Base-by-base conservation (phyloP, 345 rosid genomes). In the Eucalyptus cloeziana region DNA sequence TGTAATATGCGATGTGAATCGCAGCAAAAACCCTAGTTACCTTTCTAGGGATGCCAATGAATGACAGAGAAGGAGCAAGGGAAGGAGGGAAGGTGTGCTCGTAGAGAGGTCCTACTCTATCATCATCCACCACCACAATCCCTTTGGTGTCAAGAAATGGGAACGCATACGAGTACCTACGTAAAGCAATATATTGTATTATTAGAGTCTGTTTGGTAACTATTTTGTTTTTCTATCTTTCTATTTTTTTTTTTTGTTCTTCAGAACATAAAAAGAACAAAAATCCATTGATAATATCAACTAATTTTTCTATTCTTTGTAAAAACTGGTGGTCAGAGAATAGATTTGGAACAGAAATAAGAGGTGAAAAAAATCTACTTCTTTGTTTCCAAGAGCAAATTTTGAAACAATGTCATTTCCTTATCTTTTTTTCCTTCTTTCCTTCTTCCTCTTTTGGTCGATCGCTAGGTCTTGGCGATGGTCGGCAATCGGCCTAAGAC, bases 101-200 rank as follows among this genome's bases (percentile, higher is more conserved):
- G 86, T 92, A 97, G 91, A 96, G 91, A 45, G 98, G 99, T 5
- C 98, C 99, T 90, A 96, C 99, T 91, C 99, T 93, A 91, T 95
- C 96, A 92, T 96, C 99, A 91, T 95, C 99, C 24, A 96, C 95
- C 89, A 33, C 92, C 58, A 97, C 92, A 86, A 91, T 95, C 88
- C 99, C 99, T 96, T 96, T 95, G 90, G 95, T 95, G 96, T 97
- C 99, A 95, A 97, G 99, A 92, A 96, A 97, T 87, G 99, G 99
- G 88, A 96, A 96, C 49, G 94, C 58, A 80, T 96, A 96, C 45
- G 96, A 94, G 92, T 96, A 97, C 96, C 99, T 97, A 88, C 16
- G 69, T 60, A 60, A 13, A 60, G 4, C 69, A 27, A 60, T 13
- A 27, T 5, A 4, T 58, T 43, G 9, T 17, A n/a, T n/a, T 33